Conservation (phyloP, 2,329 filamentous ascomycete genomes). For the Drechslera avenae region DNA sequence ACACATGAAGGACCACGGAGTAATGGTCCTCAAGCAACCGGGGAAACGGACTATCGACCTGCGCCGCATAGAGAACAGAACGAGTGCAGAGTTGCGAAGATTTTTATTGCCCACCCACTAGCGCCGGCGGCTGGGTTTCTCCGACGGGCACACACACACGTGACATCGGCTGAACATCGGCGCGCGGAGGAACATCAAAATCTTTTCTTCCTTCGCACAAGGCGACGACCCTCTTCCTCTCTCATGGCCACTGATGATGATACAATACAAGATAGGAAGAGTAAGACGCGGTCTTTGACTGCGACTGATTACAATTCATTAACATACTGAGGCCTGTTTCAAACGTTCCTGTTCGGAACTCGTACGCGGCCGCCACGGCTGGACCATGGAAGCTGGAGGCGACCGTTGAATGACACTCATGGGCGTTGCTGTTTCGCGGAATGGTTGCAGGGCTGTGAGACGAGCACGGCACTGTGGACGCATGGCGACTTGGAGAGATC, state of each 20-base stretch:
- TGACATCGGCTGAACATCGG: slow-evolving; percentile 9
- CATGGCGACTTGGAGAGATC: slow-evolving; percentile 13
- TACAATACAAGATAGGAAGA: slow-evolving; percentile 22
- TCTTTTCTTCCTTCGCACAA: not conserved
- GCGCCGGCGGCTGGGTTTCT: slow-evolving; percentile 5
- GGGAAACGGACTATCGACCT: slow-evolving; percentile 69
- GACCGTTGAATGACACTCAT: slow-evolving; percentile 13
- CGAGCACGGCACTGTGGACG: slow-evolving; percentile 13
- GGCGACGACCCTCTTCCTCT: not conserved
- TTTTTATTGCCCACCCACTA: slow-evolving; percentile 28
- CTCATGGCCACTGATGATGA: slow-evolving; percentile 47
- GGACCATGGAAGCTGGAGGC: slow-evolving; percentile 10
- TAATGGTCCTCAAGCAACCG: slow-evolving; percentile 72
- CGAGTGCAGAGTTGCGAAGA: slow-evolving; percentile 28
- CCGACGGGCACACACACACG: not conserved
- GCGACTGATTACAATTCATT: slow-evolving; percentile 26
- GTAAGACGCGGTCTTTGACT: slow-evolving; percentile 14
- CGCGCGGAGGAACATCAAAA: slow-evolving; percentile 2
- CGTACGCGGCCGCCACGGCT: slow-evolving; percentile 1
- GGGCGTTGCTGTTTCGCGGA: slow-evolving; percentile 12
- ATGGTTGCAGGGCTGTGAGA: slow-evolving; percentile 17
- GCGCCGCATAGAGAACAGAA: slow-evolving; percentile 80
- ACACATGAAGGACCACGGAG: slow-evolving; percentile 66
- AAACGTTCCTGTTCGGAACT: slow-evolving; percentile 2
- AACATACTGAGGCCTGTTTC: slow-evolving; percentile 28